Conservation (phyloP, 163 green algal species). For the Scenedesmus sp. region DNA sequence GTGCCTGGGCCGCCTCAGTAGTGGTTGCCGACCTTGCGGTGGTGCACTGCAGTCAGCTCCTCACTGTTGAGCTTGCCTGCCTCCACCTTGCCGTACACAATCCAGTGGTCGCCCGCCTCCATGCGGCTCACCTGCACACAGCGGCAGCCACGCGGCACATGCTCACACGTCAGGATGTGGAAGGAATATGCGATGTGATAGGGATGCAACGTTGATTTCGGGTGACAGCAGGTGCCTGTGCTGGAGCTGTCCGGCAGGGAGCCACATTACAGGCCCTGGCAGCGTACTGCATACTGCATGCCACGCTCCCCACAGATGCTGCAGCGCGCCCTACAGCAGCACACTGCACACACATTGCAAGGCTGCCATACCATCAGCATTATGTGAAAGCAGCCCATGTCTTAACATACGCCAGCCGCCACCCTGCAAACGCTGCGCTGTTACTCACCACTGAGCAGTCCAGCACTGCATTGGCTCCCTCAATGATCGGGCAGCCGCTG, state of each 20-base stretch:
- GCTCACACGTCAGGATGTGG: not conserved
- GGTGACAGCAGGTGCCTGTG: no score
- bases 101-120: constrained; percentile 95
- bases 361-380: not conserved
- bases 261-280: no score
- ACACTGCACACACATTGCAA: not conserved
- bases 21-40: constrained; percentile 89
- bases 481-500: constrained; percentile 60
- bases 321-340: not conserved
- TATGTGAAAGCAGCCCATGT: no score
- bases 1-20: constrained; percentile 70
- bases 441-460: constrained; percentile 68
- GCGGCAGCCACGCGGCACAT: not conserved
- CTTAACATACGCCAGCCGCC: not conserved
- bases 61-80: constrained; percentile 84
- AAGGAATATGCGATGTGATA: not conserved
- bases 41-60: constrained; percentile 84
- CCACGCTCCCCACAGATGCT: no score
- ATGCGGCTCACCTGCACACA: constrained; percentile 70
- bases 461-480: constrained; percentile 53
- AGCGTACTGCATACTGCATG: no score
- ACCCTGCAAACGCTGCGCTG: constrained; percentile 65
- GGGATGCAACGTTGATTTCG: no score
- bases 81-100: constrained; percentile 91
- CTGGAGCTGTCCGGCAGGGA: no score